Conservation (phyloP, 352 stramenopile genomes). For the Halophytophthora polymorphica region DNA sequence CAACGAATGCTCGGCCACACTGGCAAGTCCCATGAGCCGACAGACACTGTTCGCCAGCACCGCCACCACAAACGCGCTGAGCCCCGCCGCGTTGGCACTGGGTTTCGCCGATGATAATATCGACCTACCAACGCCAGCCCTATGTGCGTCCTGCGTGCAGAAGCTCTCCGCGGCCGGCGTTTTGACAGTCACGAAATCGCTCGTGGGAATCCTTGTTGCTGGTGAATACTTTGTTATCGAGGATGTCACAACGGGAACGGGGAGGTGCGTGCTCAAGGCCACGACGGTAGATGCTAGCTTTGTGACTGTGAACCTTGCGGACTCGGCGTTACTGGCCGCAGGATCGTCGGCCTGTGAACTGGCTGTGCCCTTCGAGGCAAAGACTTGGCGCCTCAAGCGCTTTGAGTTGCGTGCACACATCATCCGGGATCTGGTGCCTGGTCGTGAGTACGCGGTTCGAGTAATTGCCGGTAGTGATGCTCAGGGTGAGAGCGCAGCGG, state of each 20-base stretch:
- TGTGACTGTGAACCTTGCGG: slow-evolving; percentile 27
- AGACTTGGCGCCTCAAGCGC: slow-evolving; percentile 53
- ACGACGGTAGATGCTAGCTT: slow-evolving; percentile 4
- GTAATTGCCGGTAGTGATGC: slow-evolving; percentile 37
- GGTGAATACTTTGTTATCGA: slow-evolving; percentile 66
- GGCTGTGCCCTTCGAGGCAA: slow-evolving; percentile 36
- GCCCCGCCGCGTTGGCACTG: slow-evolving; percentile 29
- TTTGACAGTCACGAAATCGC: slow-evolving; percentile 41
- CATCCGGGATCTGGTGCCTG: slow-evolving; percentile 57
- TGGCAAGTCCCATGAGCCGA: slow-evolving; percentile 39
- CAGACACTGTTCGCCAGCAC: slow-evolving; percentile 36
- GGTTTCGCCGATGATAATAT: slow-evolving; percentile 26
- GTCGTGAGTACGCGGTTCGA: slow-evolving; percentile 66
- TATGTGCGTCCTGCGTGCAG: slow-evolving; percentile 64
- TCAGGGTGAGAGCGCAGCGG: slow-evolving; percentile 39
- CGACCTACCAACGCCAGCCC: slow-evolving; percentile 18
- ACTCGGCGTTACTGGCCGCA: slow-evolving; percentile 18
- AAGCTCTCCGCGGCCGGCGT: slow-evolving; percentile 27
- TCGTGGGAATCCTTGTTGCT: slow-evolving; percentile 13
- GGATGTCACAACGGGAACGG: slow-evolving; percentile 24
- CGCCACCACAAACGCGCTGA: slow-evolving; percentile 32
- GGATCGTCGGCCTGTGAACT: slow-evolving; percentile 39
- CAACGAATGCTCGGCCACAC: slow-evolving; percentile 50
- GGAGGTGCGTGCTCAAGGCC: slow-evolving; percentile 53
- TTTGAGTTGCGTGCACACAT: slow-evolving; percentile 65